These are phyloP conservation scores for Solanum pinnatisectum DNA, from an alignment of 257 asterid genomes.

Conservation along the genomic window DNA sequence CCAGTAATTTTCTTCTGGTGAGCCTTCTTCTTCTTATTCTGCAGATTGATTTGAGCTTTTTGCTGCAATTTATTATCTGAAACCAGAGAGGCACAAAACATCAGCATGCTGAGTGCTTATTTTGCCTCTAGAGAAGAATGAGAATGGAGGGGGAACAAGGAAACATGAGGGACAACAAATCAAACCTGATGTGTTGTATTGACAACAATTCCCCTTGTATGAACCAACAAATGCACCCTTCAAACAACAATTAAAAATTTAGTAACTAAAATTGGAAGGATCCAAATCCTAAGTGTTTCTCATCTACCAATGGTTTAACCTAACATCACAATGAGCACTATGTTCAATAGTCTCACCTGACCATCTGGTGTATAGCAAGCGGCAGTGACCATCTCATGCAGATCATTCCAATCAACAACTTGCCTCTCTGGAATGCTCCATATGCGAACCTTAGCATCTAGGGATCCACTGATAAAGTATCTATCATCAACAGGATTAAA, in stretches of 20 bases:
- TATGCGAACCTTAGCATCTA: constrained; percentile 96
- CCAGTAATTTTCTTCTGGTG: constrained; percentile 98
- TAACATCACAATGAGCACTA: background rate
- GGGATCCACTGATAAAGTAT: constrained; percentile 97
- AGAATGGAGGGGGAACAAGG: background rate
- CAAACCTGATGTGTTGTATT: constrained; percentile 75
- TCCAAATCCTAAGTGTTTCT: background rate
- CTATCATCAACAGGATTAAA: constrained; percentile 94
- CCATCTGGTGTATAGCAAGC: constrained; percentile 99
- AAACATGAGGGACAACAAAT: background rate
- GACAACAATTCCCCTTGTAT: constrained; percentile 89
- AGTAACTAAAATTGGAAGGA: background rate
- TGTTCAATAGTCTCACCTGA: constrained; percentile 51
- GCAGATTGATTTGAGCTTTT: constrained; percentile 71
- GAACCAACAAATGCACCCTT: constrained; percentile 97
- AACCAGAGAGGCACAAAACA: constrained; percentile 1
- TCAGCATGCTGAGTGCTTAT: constrained; percentile 1
- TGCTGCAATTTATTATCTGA: constrained; percentile 79
- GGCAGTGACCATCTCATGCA: constrained; percentile 99
- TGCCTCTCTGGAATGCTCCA: constrained; percentile 95
- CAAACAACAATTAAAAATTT: constrained; percentile 7
- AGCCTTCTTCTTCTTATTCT: constrained; percentile 85
- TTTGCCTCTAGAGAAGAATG: constrained; percentile 1
- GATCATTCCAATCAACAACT: constrained; percentile 98
- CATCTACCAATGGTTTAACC: constrained; percentile 8